These are phyloP conservation scores for Colletotrichum sp. DNA, from an alignment of 2,329 filamentous ascomycete genomes.

Conservation along the genomic window DNA sequence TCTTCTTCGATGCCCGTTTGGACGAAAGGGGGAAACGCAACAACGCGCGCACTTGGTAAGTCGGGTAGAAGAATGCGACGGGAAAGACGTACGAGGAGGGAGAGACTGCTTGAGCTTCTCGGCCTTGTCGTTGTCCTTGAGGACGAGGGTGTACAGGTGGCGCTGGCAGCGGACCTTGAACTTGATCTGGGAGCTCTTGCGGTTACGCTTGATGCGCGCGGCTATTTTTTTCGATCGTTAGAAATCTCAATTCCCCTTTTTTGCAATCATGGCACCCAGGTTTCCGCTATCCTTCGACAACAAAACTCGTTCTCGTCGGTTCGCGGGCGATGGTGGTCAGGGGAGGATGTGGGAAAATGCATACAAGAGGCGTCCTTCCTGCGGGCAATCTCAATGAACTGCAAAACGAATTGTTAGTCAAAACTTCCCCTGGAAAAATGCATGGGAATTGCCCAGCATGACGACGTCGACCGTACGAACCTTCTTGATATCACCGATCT, in stretches of 20 bases:
- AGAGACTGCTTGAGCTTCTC: conserved; percentile 99
- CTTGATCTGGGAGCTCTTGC: conserved; percentile 91
- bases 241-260: conserved; percentile 21
- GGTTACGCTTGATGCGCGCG: conserved; percentile 96
- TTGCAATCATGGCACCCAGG: conserved; percentile 20
- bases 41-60: accelerated
- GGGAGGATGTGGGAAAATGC: conserved; percentile 44
- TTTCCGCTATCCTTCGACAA: background rate
- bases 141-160: conserved; percentile 96
- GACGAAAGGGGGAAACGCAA: background rate
- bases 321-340: background rate
- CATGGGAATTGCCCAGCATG: background rate
- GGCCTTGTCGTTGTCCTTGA: conserved; percentile 99
- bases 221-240: conserved; percentile 54
- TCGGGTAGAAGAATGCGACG: background rate
- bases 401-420: conserved; percentile 35
- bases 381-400: conserved; percentile 99
- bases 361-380: conserved; percentile 99
- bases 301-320: background rate
- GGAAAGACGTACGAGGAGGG: conserved; percentile 81
- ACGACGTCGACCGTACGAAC: conserved; percentile 41
- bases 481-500: conserved; percentile 98
- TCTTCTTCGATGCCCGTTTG: background rate
- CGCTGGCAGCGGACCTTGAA: conserved; percentile 99
- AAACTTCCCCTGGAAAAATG: background rate